Conservation (phyloP, 169 alveolate genomes). For the Besnoitia besnoiti region DNA sequence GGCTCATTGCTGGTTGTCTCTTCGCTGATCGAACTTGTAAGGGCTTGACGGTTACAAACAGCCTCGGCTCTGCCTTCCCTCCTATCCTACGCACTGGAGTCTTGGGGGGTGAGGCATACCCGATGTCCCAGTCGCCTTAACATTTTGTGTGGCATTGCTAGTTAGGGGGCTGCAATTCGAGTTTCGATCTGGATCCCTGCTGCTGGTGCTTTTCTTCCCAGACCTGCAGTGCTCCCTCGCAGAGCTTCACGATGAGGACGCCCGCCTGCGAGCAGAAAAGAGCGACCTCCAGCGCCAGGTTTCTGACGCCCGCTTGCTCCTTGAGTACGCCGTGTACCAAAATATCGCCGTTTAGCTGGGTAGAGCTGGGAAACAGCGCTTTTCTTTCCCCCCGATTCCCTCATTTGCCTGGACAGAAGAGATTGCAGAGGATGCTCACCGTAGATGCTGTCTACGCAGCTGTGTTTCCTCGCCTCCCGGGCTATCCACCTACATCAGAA, state of each 20-base stretch:
- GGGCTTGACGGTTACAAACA: background rate
- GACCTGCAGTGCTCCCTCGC: conserved; percentile 27
- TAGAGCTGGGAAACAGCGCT: too few relatives aligned
- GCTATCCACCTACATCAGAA: too few relatives aligned
- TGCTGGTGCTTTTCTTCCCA: background rate
- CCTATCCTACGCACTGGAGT: background rate
- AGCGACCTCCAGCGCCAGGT: conserved; percentile 3
- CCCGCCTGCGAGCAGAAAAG: background rate
- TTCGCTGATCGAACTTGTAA: background rate
- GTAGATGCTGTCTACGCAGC: too few relatives aligned
- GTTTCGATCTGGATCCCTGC: background rate
- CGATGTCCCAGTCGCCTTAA: background rate
- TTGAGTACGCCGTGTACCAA: background rate
- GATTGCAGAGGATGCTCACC: too few relatives aligned
- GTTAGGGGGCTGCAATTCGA: background rate
- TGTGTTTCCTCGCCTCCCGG: too few relatives aligned
- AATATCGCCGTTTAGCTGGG: too few relatives aligned
- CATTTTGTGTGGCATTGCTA: background rate
- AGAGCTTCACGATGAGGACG: background rate
- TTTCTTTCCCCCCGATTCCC: too few relatives aligned
- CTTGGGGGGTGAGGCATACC: background rate
- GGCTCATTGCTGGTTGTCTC: background rate
- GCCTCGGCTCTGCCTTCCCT: too few relatives aligned
- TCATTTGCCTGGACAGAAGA: too few relatives aligned
- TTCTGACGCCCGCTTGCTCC: background rate